Base-by-base conservation (phyloP, 768 basidiomycete species). In the Trametes cingulata region DNA sequence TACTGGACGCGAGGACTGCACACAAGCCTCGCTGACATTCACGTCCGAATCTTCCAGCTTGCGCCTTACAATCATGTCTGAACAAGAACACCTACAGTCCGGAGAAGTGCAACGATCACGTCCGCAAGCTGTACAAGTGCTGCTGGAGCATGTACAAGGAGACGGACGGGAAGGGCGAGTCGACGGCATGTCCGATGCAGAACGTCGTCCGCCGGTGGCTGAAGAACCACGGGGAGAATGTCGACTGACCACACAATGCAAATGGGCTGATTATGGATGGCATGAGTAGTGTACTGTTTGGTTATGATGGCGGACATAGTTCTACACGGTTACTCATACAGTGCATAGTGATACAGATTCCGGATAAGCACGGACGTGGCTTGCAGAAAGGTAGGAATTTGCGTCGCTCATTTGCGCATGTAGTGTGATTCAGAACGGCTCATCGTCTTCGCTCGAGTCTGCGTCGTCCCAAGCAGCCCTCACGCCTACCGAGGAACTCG, bases 41-140 rank as follows among this genome's bases (percentile, higher is more conserved):
- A 17, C 15, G 29, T 33, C 13, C 46, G 12, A 5, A 22, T 29
- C 29, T 29, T n/a, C 25, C 65, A 90, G 88, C 88, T 0, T 90
- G 88, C 67, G 70, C 76, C 20, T 74, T 90, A 3, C 88, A 90
- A 43, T 56, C 74, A 1, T 91, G 89, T 67, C 75, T 90, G 29
- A 78, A 78, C 52, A 84, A 80, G 60, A 80, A 90, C 69, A 87
- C 84, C 0, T 90, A 88, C 66, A 65, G 63, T 2, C 88, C 85
- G 0, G 86, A 88, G 19, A 84, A 79, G 61, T 91, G 89, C 66
- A 75, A 85, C 42, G 67, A 72, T 9, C 68, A 78, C 12, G 67
- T 90, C 20, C 74, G 80, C 51, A 75, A 72, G 22, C 76, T 91
- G 17, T 90, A 90, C 67, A 57, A 67, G 57, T 90, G 89, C 63